Evolutionary conservation across 495 filamentous ascomycete species (phyloP).

Genomic region (Apodospora peruviana): DNA sequence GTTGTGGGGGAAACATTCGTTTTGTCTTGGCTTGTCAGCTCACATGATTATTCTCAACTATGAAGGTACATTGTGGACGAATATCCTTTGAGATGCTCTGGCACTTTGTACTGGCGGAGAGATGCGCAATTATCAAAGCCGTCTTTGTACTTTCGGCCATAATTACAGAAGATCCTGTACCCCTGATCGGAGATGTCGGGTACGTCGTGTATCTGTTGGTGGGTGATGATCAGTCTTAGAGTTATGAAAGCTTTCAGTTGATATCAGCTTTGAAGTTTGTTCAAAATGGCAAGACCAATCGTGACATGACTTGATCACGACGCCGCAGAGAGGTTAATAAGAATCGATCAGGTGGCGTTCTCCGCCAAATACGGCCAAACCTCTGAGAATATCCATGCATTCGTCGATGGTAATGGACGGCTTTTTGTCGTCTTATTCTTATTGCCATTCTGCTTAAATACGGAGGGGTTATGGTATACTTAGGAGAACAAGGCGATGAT

Average conservation of each 20-base stretch:
- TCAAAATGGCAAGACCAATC: not conserved
- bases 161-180: not conserved
- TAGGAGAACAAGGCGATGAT: no score
- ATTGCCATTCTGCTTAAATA: no score
- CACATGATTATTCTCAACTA: slow-evolving; percentile 22
- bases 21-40: slow-evolving; percentile 19
- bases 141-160: not conserved
- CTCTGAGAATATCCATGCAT: no score
- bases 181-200: not conserved
- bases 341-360: no score
- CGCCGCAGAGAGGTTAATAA: no score
- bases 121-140: not conserved
- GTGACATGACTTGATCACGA: no score
- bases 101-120: slow-evolving; percentile 18
- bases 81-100: slow-evolving; percentile 21
- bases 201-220: not conserved
- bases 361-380: no score
- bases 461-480: no score
- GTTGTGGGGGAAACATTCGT: slow-evolving; percentile 3
- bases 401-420: no score
- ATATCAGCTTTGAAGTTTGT: not conserved
- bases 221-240: not conserved
- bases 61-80: slow-evolving; percentile 11
- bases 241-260: not conserved
- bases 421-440: no score